Evolutionary conservation across 2,329 filamentous ascomycete genomes (phyloP).

Genomic region (Hirsutella thompsonii): DNA sequence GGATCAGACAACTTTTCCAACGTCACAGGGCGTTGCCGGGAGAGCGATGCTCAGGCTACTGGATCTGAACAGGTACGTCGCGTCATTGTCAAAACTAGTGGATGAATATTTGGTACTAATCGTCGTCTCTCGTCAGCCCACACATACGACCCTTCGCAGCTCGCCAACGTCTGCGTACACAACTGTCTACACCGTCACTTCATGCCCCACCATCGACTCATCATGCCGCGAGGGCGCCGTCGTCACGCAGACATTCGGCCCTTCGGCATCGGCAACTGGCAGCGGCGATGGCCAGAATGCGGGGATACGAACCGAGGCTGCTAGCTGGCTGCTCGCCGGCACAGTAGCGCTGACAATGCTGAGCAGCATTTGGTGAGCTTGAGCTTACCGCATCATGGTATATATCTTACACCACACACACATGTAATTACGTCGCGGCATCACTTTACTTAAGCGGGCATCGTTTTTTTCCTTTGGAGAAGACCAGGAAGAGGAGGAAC

Average conservation of each 20-base stretch:
- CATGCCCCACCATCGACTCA: conserved; percentile 11
- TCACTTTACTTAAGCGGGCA: too few species aligned
- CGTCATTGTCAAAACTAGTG: too few species aligned
- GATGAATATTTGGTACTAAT: too few species aligned
- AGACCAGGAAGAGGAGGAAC: too few species aligned
- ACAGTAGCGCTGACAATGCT: conserved; percentile 1
- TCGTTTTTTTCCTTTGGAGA: too few species aligned
- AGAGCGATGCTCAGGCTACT: conserved; percentile 11
- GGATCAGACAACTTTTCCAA: conserved; percentile 19
- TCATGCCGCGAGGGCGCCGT: conserved; percentile 10
- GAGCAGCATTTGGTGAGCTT: conserved; percentile 2
- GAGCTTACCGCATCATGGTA: neutral
- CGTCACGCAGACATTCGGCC: conserved; percentile 10
- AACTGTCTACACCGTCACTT: conserved; percentile 13
- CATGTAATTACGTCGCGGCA: neutral
- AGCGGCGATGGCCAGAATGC: conserved; percentile 5
- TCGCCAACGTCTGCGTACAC: conserved; percentile 9
- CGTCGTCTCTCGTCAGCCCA: conserved; percentile 3
- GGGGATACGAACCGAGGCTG: conserved; percentile 1
- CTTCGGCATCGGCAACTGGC: neutral
- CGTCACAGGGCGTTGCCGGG: conserved; percentile 21
- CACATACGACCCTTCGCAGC: neutral
- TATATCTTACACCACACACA: neutral
- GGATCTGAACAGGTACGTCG: neutral
- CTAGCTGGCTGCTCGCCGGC: neutral